Evolutionary conservation across 495 filamentous ascomycete species (phyloP), one percentile per base, ranked within the genome.

Genomic region (Aspergillus asperescens): DNA sequence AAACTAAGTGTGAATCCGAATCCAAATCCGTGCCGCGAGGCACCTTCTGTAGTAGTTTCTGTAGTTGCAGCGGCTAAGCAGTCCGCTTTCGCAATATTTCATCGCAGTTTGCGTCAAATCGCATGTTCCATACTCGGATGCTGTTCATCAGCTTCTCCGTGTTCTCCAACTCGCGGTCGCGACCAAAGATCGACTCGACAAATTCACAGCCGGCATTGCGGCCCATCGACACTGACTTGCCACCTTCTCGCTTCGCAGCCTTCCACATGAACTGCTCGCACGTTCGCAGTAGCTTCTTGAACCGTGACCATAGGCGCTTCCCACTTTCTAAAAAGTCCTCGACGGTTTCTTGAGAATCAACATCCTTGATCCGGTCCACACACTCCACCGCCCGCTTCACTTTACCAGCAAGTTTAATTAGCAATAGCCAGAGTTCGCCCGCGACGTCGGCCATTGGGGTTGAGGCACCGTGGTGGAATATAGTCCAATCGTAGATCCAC

Each of bases 401-500:
- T 75, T 97, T 98, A 60, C 89, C 89, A 23, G 91, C 87, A n/a
- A 97, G 79, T 69, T 95, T 89, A 72, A 96, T 96, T 54, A 97
- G 78, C 37, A 96, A 76, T 25, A 96, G 81, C 93, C 93, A 98
- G 55, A 98, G 72, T 62, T 96, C 90, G 63, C 93, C 93, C 16
- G 93, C 91, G 64, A 95, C 84, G 53, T 96, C 90, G 34, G 90
- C 82, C 65, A 96, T 90, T 54, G 93, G 89, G 3, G 89, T 89
- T 23, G 81, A 81, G 9, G 89, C 79, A 34, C 90, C 90, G 57
- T 94, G 87, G 67, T 87, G 84, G 74, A 89, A 96, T 53, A 96
- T 89, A 25, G 93, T 96, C 93, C 93, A 98, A 78, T 98, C 95
- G 74, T 95, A 98, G 66, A 98, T 92, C 93, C 93, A 98, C 71